A percentile compares a stretch with the other conserved stretches of the same genome.
phyloP scores from a whole-genome alignment of 1,284 basidiomycete genomes.

The Papiliotrema nemorosa region DNA sequence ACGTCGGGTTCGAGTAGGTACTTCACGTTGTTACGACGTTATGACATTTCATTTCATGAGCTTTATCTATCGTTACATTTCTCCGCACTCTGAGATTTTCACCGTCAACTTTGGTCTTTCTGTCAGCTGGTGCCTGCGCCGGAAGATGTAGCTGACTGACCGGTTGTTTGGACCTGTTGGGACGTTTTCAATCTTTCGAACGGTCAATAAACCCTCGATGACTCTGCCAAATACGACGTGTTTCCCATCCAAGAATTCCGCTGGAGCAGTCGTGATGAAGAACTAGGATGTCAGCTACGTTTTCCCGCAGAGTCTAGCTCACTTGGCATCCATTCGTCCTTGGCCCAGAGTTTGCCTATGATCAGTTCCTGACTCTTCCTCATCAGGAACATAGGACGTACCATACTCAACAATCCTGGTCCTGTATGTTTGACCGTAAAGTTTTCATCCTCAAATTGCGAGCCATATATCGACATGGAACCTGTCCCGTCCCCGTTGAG shows the following conservation, averaged over 20 bases:
- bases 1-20: conserved; percentile 37
- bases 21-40: background rate
- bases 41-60: background rate
- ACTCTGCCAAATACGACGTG: conserved; percentile 92
- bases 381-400: conserved; percentile 32
- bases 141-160: conserved; percentile 15
- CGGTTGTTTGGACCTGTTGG: conserved; percentile 63
- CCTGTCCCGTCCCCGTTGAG: conserved; percentile 90
- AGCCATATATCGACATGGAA: conserved; percentile 89
- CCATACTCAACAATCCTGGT: conserved; percentile 83
- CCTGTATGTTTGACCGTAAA: conserved; percentile 84
- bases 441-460: conserved; percentile 94
- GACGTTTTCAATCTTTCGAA: conserved; percentile 92
- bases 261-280: conserved; percentile 92
- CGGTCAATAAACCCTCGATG: conserved; percentile 79
- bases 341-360: conserved; percentile 83
- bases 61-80: conserved; percentile 46
- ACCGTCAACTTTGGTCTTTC: conserved; percentile 21
- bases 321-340: conserved; percentile 91
- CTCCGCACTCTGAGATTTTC: conserved; percentile 51
- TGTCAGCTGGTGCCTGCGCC: conserved; percentile 33
- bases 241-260: conserved; percentile 90
- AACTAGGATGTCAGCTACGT: conserved; percentile 58
- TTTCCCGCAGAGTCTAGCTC: conserved; percentile 10
- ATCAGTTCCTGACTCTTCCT: background rate